Evolutionary conservation across 352 stramenopile species (phyloP), one percentile per base, ranked within the genome.

Genomic region (Phytophthora macrochlamydospora): DNA sequence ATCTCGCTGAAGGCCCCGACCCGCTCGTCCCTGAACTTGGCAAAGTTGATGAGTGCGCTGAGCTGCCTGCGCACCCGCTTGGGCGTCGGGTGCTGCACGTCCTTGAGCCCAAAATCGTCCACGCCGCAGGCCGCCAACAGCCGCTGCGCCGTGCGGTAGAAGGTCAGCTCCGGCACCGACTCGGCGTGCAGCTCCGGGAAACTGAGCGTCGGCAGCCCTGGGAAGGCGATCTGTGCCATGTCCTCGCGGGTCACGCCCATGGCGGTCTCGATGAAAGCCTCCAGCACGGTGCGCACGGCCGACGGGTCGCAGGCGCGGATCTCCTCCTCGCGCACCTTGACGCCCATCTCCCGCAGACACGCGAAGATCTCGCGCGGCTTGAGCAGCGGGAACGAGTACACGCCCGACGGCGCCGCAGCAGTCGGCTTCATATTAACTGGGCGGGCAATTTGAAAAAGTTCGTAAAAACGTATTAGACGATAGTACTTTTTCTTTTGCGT

Each of bases 31-130:
- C 95, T 82, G 72, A 98, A 99, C 70, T 98, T 98, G 55, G 92
- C 83, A 76, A 99, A 98, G 83, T 99, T 99, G 65, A 99, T 98
- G 44, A 98, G 87, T 28, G 95, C 97, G 60, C 92, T 98, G 35
- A 99, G 81, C 66, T 99, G 94, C 0, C 87, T 75, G 11, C 91
- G 83, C 45, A 99, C 85, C 59, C 97, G 87, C 65, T 98, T 98
- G 32, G 79, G 67, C 24, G 77, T 93, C 7, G 97, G 97, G 46
- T 80, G 64, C 3, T 93, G 71, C 40, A 99, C 64, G 67, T 99
- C 97, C 28, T 90, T 89, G 45, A 98, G 86, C 4, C 83, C 85
- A 81, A 99, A 99, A 69, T 99, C 96, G 66, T 92, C 67, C 28
- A 99, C 87, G 31, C 96, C 97, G 55, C 93, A 98, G 37, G 90